These are phyloP conservation scores for Talaromyces rugulosus DNA, from an alignment of 2,329 filamentous ascomycete species.

Conservation along the genomic window DNA sequence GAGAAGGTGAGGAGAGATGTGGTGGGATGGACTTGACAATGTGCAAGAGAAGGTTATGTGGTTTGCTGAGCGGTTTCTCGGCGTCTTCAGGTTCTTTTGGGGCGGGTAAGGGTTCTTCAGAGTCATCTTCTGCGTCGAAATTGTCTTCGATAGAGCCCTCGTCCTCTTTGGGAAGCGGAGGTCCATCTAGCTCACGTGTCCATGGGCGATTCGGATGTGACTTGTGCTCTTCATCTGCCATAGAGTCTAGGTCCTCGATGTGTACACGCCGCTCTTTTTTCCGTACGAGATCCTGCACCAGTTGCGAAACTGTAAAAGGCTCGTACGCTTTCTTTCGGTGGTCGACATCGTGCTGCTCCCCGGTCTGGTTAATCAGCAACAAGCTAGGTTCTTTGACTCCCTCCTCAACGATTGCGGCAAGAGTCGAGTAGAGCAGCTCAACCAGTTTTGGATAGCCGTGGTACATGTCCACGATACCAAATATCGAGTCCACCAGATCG, in stretches of 20 bases:
- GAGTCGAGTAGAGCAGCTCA: conserved; percentile 75
- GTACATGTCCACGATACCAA: conserved; percentile 88
- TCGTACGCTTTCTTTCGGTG: conserved; percentile 28
- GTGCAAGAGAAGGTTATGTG: conserved; percentile 73
- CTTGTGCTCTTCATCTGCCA: conserved; percentile 20
- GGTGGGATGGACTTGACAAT: conserved; percentile 83
- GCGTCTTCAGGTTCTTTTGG: conserved; percentile 48
- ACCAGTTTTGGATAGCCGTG: conserved; percentile 88
- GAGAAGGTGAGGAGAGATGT: conserved; percentile 81
- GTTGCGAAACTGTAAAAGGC: conserved; percentile 27
- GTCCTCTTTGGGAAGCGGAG: conserved; percentile 21
- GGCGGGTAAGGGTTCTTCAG: conserved; percentile 30
- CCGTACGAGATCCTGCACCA: conserved; percentile 30
- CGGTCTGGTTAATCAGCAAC: conserved; percentile 40
- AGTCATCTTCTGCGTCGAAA: conserved; percentile 18
- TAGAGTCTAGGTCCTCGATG: conserved; percentile 18
- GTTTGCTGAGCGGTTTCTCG: conserved; percentile 65
- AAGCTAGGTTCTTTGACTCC: conserved; percentile 57
- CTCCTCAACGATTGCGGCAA: conserved; percentile 79
- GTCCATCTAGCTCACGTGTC: conserved; percentile 22
- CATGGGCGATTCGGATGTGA: conserved; percentile 32
- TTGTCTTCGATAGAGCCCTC: conserved; percentile 17
- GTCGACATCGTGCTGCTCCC: conserved; percentile 19
- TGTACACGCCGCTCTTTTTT: conserved; percentile 29
- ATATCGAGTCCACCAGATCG: conserved; percentile 85